Base-by-base conservation (phyloP, 1,284 basidiomycete species). In the Microbotryum intermedium region DNA sequence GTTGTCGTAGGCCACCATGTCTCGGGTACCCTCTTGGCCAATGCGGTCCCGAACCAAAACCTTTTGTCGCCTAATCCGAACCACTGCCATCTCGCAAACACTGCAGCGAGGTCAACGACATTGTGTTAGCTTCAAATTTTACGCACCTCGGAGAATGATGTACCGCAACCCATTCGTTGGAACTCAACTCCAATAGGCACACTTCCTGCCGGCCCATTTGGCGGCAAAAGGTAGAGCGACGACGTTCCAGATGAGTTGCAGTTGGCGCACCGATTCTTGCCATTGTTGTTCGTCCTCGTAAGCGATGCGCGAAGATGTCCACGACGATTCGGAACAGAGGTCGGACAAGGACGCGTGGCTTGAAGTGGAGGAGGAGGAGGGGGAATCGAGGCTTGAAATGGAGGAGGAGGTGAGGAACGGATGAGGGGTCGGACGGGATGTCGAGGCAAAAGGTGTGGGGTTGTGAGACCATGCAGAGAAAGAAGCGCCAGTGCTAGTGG, bases 271-370 rank as follows among this genome's bases (percentile, higher is more conserved):
- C 16, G 59, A 61, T 47, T 63, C 64, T 43, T 66, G 61, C 51
- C 59, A 66, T 52, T 66, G 64, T n/a, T 57, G 48, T 47, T 66
- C 61, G 20, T 59, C 64, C 23, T 66, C 64, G 20, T 21, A 29
- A 18, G 53, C 53, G 30, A 46, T 48, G 8, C 46, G 46, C 21
- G 34, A 51, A 6, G 34, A 54, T 21, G 55, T 53, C 42, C 55
- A 60, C 30, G 50, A 45, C 48, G 59, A 64, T 26, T 60, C 53
- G 21, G 55, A 60, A 5, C 13, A 39, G 34, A 39, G 11, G 34
- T 39, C 34, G 11, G 48, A 28, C 9, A 29, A 8, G 23, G 26
- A 23, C 45, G 9, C n/a, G 4, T 46, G 45, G 45, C 45, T 10
- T 23, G 45, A 20, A 23, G 20, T 11, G 45, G 45, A 46, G 45